These are phyloP conservation scores for Marasmius oreades DNA, from an alignment of 1,284 basidiomycete genomes.

Conservation along the genomic window DNA sequence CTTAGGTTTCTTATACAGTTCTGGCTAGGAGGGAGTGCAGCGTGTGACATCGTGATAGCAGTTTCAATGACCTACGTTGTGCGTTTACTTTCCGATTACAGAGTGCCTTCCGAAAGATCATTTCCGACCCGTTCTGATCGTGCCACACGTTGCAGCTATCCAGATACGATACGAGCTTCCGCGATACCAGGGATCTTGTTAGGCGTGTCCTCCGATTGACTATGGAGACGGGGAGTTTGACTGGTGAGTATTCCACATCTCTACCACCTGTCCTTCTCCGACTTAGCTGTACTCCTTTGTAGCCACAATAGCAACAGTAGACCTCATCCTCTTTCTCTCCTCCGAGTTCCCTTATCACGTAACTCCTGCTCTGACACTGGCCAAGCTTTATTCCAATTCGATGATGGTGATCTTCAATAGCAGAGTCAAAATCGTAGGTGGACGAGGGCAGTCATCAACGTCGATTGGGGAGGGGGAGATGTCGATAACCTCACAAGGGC, in stretches of 20 bases:
- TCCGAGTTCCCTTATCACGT: background rate
- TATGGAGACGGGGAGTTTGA: background rate
- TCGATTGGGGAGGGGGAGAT: no score
- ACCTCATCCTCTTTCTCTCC: background rate
- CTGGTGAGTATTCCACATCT: background rate
- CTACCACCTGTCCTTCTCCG: no score
- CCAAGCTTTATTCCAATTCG: slow-evolving; percentile 1
- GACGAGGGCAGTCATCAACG: background rate
- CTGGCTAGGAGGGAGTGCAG: background rate
- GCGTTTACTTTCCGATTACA: background rate
- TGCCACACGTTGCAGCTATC: background rate
- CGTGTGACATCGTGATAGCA: background rate
- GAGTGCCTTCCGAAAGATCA: no score
- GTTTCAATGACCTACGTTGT: background rate
- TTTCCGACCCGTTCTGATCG: no score
- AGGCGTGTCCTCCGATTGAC: background rate
- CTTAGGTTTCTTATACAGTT: background rate
- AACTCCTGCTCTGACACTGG: background rate
- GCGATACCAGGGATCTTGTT: background rate
- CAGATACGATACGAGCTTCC: background rate
- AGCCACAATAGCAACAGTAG: background rate
- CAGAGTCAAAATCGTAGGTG: background rate
- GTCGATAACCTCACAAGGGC: no score
- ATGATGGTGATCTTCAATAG: background rate
- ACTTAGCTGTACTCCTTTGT: no score